Percentiles rank a stretch among this genome's conserved stretches.
Evolutionary conservation across 2,329 filamentous ascomycete species (phyloP).

Genomic region (Stromatinia cepivora): DNA sequence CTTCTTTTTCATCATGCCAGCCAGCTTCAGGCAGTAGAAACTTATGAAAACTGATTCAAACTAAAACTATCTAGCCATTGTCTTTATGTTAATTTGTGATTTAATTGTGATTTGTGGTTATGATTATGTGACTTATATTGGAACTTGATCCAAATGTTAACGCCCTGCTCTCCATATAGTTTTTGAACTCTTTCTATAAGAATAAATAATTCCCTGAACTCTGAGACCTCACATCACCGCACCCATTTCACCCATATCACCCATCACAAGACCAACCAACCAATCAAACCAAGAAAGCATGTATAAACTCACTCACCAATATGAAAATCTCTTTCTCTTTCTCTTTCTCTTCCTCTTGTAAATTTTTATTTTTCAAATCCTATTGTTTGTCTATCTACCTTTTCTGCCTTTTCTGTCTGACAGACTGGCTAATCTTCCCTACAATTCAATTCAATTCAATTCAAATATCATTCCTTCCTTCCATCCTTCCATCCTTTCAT

Average conservation of each 20-base stretch:
- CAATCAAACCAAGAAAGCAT: neutral
- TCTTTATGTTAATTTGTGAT: neutral
- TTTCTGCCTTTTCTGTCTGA: too few relatives aligned
- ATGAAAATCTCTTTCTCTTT: neutral
- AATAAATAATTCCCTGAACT: neutral
- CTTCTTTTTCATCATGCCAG: constrained; percentile 33
- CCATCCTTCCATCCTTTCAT: neutral
- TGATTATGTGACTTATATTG: too few relatives aligned
- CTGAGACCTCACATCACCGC: too few relatives aligned
- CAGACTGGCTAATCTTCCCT: too few relatives aligned
- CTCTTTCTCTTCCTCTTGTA: too few relatives aligned
- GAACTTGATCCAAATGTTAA: too few relatives aligned
- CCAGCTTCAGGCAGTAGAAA: constrained; percentile 36
- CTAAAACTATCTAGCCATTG: neutral
- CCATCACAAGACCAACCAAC: too few relatives aligned
- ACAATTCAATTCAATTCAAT: neutral
- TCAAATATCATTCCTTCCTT: neutral
- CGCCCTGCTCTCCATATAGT: too few relatives aligned
- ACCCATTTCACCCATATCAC: too few relatives aligned
- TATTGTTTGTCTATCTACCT: neutral
- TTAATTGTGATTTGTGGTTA: neutral
- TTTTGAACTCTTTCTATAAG: neutral
- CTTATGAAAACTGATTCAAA: neutral
- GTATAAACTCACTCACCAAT: neutral
- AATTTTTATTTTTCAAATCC: neutral